Conservation (phyloP, 2,329 filamentous ascomycete species). For the Aspergillus sp. region DNA sequence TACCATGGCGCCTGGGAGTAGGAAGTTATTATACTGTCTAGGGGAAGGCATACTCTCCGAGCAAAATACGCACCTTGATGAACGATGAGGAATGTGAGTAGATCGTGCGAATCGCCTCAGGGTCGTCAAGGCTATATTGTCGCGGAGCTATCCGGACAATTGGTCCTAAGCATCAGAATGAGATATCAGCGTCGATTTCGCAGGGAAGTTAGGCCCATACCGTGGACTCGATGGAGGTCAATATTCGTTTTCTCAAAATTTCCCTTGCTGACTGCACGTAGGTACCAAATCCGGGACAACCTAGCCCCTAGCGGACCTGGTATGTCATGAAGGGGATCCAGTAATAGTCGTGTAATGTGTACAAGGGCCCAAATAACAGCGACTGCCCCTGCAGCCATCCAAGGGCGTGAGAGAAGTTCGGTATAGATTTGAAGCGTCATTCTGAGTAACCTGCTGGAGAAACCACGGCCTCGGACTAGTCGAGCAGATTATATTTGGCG, state of each 20-base stretch:
- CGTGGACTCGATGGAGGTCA: not conserved
- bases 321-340: no score
- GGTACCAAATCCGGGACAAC: not conserved
- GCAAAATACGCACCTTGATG: not conserved
- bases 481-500: no score
- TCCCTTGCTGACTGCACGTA: not conserved
- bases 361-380: no score
- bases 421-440: no score
- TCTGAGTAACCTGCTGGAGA: no score
- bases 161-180: not conserved
- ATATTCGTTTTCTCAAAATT: not conserved
- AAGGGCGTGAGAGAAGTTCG: no score
- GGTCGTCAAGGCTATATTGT: not conserved
- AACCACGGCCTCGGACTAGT: no score
- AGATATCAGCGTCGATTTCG: no score
- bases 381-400: no score
- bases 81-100: not conserved
- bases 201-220: no score
- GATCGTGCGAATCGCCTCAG: not conserved
- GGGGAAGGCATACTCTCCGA: not conserved
- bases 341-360: no score
- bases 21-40: no score
- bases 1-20: not conserved
- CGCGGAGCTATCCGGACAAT: conserved; percentile 2
- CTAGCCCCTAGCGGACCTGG: not conserved